These are phyloP conservation scores for Porphyra umbilicalis DNA, from an alignment of 31 red algal species.

Conservation along the genomic window DNA sequence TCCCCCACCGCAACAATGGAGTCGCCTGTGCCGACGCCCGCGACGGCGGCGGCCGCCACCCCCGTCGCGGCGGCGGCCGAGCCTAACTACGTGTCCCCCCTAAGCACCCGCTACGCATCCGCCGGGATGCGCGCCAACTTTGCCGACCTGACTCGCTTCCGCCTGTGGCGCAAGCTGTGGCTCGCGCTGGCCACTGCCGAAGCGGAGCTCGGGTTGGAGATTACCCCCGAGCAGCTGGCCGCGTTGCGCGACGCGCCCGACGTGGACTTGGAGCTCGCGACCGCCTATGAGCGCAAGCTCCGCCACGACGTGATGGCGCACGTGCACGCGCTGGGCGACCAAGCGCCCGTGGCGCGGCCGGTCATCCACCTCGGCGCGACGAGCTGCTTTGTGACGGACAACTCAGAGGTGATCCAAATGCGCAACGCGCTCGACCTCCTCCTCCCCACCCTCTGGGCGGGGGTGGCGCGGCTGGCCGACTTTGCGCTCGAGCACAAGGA, in stretches of 20 bases:
- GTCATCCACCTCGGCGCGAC: conserved; percentile 96
- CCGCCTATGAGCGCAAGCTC: conserved; percentile 61
- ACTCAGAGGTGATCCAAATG: conserved; percentile 88
- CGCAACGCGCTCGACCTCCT: conserved; percentile 60
- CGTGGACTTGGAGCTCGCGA: conserved; percentile 59
- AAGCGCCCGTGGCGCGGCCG: conserved; percentile 61
- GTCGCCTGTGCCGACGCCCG: background rate
- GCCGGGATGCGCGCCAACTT: conserved; percentile 69
- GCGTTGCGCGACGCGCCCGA: conserved; percentile 60
- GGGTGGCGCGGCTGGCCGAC: conserved; percentile 30
- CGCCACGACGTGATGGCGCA: conserved; percentile 98
- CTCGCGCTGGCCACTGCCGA: conserved; percentile 58
- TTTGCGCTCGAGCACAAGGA: conserved; percentile 55
- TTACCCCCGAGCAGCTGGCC: conserved; percentile 47
- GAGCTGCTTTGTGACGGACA: conserved; percentile 87
- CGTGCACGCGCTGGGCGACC: conserved; percentile 91
- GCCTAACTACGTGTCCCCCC: conserved; percentile 64
- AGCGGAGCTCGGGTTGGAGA: conserved; percentile 61
- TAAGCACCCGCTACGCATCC: conserved; percentile 81
- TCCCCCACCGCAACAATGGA: background rate
- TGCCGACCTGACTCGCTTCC: conserved; percentile 74
- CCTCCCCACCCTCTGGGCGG: conserved; percentile 40
- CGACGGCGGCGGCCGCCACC: background rate
- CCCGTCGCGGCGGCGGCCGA: background rate
- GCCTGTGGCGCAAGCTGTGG: conserved; percentile 87